Base-by-base conservation (phyloP, 1,139 yeast genomes). In the Pichia sp. region DNA sequence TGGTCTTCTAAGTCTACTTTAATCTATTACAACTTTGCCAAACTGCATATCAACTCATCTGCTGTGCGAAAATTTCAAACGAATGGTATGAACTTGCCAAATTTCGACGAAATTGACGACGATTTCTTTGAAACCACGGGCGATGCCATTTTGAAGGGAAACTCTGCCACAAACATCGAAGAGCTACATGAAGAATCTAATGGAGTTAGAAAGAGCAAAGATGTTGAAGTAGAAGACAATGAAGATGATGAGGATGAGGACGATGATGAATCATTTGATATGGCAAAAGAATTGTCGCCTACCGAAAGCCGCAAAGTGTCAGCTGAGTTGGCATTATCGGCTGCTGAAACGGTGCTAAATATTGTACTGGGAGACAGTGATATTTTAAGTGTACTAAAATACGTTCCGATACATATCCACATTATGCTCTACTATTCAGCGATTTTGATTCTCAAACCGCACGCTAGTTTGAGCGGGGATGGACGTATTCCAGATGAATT, bases 1-100 rank as follows among this genome's bases (percentile, higher is more conserved):
- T 84, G 90, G 90, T 80, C 87, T 3, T 78, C 86, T 0, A 84
- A 84, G 60, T 80, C 87, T 0, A 83, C 89, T 0, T 71, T 84
- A 56, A 80, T 84, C 42, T 85, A 84, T 63, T 84, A 84, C 62
- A 83, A 84, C 62, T 84, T 83, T 70, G 90, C 90, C 44, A 82
- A 83, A 62, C 82, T 84, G 86, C 85, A 83, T 62, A 80, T 84
- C 19, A 84, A 84, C 60, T 81, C 87, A 0, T 60, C 73, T 1
- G 78, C 83, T 2, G 79, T 81, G 4, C 66, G 84, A 36, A 72
- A 72, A 39, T 65, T 80, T 18, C 78, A 75, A 37, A 65, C 70
- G 9, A 64, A 61, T 16, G 65, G 64, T 2, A 56, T 62, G 9
- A 62, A 67, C 48, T 66, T 78, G 9, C 83, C 83, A 0, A 72